Percentiles rank a stretch among this genome's conserved stretches.
phyloP scores from a whole-genome alignment of 352 stramenopile species.

The Globisporangium cederbergense region DNA sequence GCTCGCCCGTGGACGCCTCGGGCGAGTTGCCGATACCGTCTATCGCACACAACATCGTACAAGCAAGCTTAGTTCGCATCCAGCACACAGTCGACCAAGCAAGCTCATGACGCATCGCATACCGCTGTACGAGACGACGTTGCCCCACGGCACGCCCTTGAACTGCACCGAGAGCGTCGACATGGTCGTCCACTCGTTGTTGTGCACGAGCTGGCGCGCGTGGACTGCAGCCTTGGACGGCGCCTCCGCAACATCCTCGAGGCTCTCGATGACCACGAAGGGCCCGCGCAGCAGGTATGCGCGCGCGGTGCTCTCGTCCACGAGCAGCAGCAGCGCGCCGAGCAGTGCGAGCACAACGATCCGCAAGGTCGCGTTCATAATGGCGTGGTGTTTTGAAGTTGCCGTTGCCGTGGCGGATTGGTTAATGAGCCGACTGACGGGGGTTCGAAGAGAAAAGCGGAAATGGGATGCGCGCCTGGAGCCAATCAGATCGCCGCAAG shows the following conservation, averaged over 20 bases:
- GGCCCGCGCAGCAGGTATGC: constrained; percentile 5
- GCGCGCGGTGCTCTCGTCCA: constrained; percentile 10
- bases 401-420: not conserved
- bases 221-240: constrained; percentile 29
- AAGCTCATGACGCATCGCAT: constrained; percentile 3
- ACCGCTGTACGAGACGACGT: constrained; percentile 72
- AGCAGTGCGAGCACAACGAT: constrained; percentile 14
- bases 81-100: not conserved
- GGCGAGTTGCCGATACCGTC: constrained; percentile 51
- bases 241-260: not conserved
- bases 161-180: constrained; percentile 61
- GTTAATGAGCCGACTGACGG: not conserved
- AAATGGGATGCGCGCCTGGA: constrained; percentile 2
- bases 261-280: constrained; percentile 8
- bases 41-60: constrained; percentile 9
- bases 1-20: constrained; percentile 46
- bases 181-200: constrained; percentile 63
- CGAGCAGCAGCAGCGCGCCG: constrained; percentile 4
- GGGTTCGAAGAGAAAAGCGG: not conserved
- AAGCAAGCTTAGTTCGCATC: not conserved
- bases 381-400: not conserved
- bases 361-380: constrained; percentile 17
- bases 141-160: constrained; percentile 46
- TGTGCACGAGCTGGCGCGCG: constrained; percentile 58
- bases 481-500: constrained; percentile 8